Percentiles rank a stretch among this genome's conserved stretches.
Conservation (phyloP, 306 rosid species). For the Amphicarpaea edgeworthii region DNA sequence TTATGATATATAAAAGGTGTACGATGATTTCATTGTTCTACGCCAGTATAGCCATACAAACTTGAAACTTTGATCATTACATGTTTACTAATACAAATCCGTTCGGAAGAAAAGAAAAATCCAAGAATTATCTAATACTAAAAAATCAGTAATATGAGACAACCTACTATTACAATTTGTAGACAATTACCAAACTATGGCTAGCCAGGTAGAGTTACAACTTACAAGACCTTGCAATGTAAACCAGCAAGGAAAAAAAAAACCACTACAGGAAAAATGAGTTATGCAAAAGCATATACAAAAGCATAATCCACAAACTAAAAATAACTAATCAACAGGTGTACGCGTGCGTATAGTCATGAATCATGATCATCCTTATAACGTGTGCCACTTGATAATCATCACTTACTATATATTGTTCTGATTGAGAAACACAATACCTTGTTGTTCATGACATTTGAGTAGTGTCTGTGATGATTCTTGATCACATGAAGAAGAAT, state of each 20-base stretch:
- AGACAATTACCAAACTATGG: not conserved
- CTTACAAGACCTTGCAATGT: constrained; percentile 29
- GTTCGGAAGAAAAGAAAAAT: not conserved
- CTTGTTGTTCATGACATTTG: constrained; percentile 56
- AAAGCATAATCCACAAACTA: constrained; percentile 36
- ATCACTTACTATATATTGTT: constrained; percentile 20
- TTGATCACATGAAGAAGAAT: constrained; percentile 17
- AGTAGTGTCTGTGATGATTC: constrained; percentile 19
- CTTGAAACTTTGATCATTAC: not conserved
- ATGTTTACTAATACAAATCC: not conserved
- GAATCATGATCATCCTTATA: not conserved
- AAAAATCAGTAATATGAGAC: constrained; percentile 13
- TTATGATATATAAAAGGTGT: not conserved
- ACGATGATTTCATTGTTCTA: not conserved
- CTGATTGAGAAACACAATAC: constrained; percentile 52
- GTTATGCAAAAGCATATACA: constrained; percentile 40
- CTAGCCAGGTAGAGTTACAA: constrained; percentile 27
- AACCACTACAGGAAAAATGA: not conserved
- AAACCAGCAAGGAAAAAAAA: constrained; percentile 24
- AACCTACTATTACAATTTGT: constrained; percentile 24
- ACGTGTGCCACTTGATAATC: not conserved
- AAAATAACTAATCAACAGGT: constrained; percentile 6
- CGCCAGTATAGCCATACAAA: not conserved
- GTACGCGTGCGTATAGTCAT: constrained; percentile 39
- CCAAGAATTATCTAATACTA: not conserved